Percentiles rank a stretch among this genome's conserved stretches.
Evolutionary conservation across 129 eudicot genomes (phyloP).

Genomic region (Pulicaria dysenterica): DNA sequence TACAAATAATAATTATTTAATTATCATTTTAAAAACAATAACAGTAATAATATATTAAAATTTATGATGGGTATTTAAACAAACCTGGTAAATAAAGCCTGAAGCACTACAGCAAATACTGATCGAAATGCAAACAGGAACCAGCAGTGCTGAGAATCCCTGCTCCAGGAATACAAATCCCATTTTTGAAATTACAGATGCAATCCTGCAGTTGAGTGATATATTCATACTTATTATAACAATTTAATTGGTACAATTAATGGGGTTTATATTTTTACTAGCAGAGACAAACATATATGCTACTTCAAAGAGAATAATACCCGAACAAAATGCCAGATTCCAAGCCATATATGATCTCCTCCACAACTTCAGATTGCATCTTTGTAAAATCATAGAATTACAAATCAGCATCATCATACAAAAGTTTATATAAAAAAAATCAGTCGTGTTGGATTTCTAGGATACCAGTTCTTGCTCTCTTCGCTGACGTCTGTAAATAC

Average conservation of each 20-base stretch:
- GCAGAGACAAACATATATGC: background rate
- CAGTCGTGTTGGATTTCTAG: background rate
- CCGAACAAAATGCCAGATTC: constrained; percentile 98
- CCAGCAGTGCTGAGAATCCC: constrained; percentile 74
- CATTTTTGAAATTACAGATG: constrained; percentile 94
- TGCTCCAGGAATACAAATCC: constrained; percentile 95
- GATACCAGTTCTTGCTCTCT: constrained; percentile 95
- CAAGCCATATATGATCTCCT: constrained; percentile 93
- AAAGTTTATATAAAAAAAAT: constrained; percentile 7
- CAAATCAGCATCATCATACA: constrained; percentile 22
- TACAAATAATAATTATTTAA: constrained; percentile 3
- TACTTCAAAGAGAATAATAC: constrained; percentile 41
- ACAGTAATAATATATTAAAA: too few species aligned
- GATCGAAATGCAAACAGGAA: constrained; percentile 78
- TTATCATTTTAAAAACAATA: background rate
- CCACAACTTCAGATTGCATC: constrained; percentile 99
- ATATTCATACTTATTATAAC: background rate
- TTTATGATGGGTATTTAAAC: background rate
- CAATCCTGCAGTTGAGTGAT: constrained; percentile 64
- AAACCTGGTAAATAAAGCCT: constrained; percentile 91
- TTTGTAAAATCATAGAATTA: constrained; percentile 28
- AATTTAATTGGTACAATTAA: background rate
- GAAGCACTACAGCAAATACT: constrained; percentile 91
- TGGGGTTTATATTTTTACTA: background rate
- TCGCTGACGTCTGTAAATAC: constrained; percentile 89